These are phyloP conservation scores for Dianthus caryophyllus DNA, from an alignment of 148 eudicot species.

Conservation along the genomic window DNA sequence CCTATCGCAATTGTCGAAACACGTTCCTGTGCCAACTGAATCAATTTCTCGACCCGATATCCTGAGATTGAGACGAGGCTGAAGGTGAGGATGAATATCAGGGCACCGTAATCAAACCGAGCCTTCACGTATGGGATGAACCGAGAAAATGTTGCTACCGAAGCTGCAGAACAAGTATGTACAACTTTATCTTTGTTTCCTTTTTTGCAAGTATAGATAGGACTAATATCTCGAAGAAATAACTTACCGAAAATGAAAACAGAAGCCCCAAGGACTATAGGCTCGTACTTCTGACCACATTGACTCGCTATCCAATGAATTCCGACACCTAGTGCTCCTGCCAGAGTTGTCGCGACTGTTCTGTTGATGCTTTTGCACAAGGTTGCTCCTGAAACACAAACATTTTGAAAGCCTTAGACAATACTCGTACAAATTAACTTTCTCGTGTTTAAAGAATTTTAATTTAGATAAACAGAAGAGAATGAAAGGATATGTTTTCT, in stretches of 20 bases:
- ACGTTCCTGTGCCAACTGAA: constrained; percentile 63
- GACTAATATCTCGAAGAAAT: neutral
- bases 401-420: neutral
- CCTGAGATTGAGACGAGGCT: constrained; percentile 79
- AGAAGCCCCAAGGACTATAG: constrained; percentile 49
- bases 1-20: constrained; percentile 70
- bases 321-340: constrained; percentile 73
- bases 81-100: constrained; percentile 90
- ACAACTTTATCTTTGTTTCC: neutral
- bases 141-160: constrained; percentile 66
- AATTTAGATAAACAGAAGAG: too few relatives aligned
- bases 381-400: constrained; percentile 57
- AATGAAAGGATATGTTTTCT: too few relatives aligned
- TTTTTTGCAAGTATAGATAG: neutral
- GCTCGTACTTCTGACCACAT: constrained; percentile 52
- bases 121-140: constrained; percentile 81
- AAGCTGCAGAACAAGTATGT: constrained; percentile 44
- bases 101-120: constrained; percentile 78
- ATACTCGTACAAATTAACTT: too few relatives aligned
- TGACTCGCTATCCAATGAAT: constrained; percentile 69
- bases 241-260: constrained; percentile 61
- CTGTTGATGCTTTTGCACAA: constrained; percentile 67
- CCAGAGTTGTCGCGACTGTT: constrained; percentile 48
- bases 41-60: constrained; percentile 64
- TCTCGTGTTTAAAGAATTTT: too few relatives aligned